Conservation (phyloP, 495 filamentous ascomycete genomes). For the Neurospora sp. region DNA sequence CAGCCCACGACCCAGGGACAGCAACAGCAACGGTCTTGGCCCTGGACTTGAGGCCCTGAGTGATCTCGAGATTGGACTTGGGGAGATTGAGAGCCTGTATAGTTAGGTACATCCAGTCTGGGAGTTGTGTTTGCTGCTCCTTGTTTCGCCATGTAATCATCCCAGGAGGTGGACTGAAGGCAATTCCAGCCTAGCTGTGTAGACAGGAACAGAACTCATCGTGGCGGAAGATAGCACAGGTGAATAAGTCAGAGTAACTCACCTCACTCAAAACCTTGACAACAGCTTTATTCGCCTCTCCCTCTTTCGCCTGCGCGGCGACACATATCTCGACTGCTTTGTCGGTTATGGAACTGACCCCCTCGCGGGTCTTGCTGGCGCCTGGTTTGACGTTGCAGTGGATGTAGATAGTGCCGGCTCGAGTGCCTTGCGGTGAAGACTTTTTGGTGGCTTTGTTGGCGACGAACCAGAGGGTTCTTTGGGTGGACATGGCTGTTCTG, state of each 20-base stretch:
- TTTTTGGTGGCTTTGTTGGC: constrained; percentile 20
- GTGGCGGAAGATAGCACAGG: neutral
- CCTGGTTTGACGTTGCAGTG: constrained; percentile 57
- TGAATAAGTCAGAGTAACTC: constrained; percentile 1
- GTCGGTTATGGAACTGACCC: constrained; percentile 42
- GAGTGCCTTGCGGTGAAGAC: constrained; percentile 5
- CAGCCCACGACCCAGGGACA: constrained; percentile 11
- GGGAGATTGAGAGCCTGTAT: constrained; percentile 39
- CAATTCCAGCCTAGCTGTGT: neutral
- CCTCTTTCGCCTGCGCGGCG: constrained; percentile 51
- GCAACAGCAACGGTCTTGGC: constrained; percentile 43
- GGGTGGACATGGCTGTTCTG: neutral
- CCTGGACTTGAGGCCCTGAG: constrained; percentile 50
- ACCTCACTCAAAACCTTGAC: constrained; percentile 55
- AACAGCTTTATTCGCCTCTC: constrained; percentile 58
- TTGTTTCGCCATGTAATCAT: neutral
- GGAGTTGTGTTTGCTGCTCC: neutral
- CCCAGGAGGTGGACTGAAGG: neutral
- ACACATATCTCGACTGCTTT: constrained; percentile 53
- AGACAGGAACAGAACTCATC: neutral
- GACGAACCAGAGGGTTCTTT: constrained; percentile 19
- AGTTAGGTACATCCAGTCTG: neutral
- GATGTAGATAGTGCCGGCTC: constrained; percentile 28
- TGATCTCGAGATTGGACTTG: constrained; percentile 54
- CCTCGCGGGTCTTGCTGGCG: constrained; percentile 49